Evolutionary conservation across 2,329 filamentous ascomycete species (phyloP).

Genomic region (Fusarium sp.): DNA sequence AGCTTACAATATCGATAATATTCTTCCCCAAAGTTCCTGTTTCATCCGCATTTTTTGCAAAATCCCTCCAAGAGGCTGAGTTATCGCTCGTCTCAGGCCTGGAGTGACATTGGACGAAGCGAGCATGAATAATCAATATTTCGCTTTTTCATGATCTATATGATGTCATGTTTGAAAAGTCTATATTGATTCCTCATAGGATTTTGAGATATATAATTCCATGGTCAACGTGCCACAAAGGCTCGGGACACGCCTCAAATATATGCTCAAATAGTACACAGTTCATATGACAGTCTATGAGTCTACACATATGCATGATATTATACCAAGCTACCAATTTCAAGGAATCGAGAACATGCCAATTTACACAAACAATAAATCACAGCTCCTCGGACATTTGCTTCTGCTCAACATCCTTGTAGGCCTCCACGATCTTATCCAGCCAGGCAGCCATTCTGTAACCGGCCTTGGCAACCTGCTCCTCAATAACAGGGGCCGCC

Average conservation of each 20-base stretch:
- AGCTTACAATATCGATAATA: slow-evolving; percentile 10
- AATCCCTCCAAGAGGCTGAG: background rate
- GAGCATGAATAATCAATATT: slow-evolving; percentile 2
- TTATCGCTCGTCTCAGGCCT: slow-evolving; percentile 21
- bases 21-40: slow-evolving; percentile 14
- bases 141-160: background rate
- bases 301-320: background rate
- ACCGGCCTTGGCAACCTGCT: slow-evolving; percentile 75
- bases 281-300: background rate
- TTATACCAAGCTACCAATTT: background rate
- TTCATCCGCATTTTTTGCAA: slow-evolving; percentile 4
- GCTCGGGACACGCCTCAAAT: background rate
- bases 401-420: slow-evolving; percentile 39
- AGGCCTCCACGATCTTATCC: slow-evolving; percentile 66
- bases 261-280: background rate
- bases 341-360: background rate
- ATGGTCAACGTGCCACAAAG: background rate
- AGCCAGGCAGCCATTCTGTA: slow-evolving; percentile 76
- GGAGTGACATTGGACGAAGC: slow-evolving; percentile 17
- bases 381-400: slow-evolving; percentile 47
- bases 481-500: slow-evolving; percentile 72
- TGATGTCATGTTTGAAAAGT: slow-evolving; percentile 4
- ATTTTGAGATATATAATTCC: background rate
- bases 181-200: background rate
- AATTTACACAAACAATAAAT: background rate